Percentiles rank a stretch among this genome's conserved stretches.
These are phyloP conservation scores for Castanea mollissima DNA, from an alignment of 306 rosid genomes.

Conservation along the genomic window DNA sequence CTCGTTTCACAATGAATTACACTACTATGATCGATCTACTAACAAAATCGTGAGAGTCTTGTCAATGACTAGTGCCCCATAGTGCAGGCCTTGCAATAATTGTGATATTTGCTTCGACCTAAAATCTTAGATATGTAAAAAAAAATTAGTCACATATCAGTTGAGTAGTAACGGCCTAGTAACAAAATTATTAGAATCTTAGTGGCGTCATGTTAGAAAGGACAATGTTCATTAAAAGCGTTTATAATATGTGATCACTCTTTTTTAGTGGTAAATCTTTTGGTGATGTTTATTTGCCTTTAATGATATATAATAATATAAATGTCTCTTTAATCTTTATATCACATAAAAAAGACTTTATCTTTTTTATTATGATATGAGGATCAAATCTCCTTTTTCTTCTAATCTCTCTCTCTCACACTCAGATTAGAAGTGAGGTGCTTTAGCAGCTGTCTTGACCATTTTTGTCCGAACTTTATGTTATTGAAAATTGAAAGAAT, in stretches of 20 bases:
- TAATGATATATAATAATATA: not conserved
- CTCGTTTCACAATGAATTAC: not conserved
- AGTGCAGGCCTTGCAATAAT: not conserved
- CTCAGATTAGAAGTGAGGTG: too few species aligned
- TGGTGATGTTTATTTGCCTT: not conserved
- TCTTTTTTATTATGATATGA: too few species aligned
- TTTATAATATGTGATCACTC: not conserved
- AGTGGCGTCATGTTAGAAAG: not conserved
- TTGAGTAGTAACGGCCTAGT: too few species aligned
- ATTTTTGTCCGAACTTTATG: not conserved
- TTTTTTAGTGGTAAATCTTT: not conserved
- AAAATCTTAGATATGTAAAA: not conserved
- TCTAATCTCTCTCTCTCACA: too few species aligned
- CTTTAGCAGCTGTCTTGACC: not conserved
- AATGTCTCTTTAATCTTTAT: not conserved
- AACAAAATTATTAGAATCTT: not conserved
- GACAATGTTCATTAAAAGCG: not conserved
- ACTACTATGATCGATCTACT: too few species aligned
- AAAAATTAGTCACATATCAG: too few species aligned
- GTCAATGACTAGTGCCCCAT: too few species aligned
- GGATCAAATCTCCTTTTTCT: too few species aligned
- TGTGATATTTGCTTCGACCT: not conserved
- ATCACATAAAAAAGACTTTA: too few species aligned
- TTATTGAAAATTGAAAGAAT: not conserved
- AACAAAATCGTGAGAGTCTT: too few species aligned